Evolutionary conservation across 2,329 filamentous ascomycete genomes (phyloP), one percentile per base, ranked within the genome.

Genomic region (Aureobasidium vineae): DNA sequence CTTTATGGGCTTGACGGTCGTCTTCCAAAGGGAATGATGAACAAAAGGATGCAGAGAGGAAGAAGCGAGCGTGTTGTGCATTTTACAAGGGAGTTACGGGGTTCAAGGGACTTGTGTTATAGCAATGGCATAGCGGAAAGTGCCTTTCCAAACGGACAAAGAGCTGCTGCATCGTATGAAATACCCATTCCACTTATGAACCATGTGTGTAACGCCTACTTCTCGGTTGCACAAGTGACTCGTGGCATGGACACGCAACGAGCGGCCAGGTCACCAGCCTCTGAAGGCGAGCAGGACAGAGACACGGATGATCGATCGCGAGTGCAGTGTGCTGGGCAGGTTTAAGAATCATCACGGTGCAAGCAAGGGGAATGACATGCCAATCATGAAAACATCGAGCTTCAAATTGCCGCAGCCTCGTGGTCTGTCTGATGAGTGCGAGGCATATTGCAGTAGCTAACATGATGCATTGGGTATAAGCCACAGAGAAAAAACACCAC

Each of bases 1-100:
- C 1, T 85, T 97, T 60, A 99, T 99, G 95, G 95, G 94, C 1
- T 77, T 97, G 73, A 87, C 96, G 80, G 95, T 97, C 31, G 89
- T 99, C 56, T 77, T 99, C 72, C 95, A 99, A 77, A 82, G 93
- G 74, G 95, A 99, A 81, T 97, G 64, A n/a, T n/a, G n/a, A n/a
- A n/a, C n/a, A n/a, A n/a, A n/a, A n/a, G n/a, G n/a, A n/a, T n/a
- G n/a, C n/a, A n/a, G n/a, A n/a, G n/a, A n/a, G n/a, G n/a, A n/a
- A 52, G 26, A 52, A 41, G 47, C 23, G 26, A 50, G 52, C 28
- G 13, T 52, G 31, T 43, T 21, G 47, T 49, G 57, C 43, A 47
- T 36, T 47, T 59, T 6, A 41, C 16, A 56, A n/a, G 11, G 52
- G 52, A 56, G 52, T 56, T 56, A 10, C 28, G 10, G 52, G 52